phyloP scores from a whole-genome alignment of 208 protist genomes.

The Leishmania turanica region DNA sequence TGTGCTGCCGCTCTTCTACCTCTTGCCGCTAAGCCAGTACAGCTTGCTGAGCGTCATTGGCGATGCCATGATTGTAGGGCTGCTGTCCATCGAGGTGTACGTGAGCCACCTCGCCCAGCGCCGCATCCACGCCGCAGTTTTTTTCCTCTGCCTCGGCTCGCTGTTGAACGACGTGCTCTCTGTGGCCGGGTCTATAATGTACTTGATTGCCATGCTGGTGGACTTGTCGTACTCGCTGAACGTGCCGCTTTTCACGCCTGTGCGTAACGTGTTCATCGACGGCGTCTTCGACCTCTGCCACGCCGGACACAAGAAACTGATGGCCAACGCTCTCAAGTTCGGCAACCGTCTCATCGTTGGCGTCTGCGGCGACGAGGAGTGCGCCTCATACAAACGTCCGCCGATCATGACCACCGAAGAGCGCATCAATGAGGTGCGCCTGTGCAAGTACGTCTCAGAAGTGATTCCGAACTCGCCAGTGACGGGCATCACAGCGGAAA shows the following conservation, averaged over 20 bases:
- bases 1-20: constrained; percentile 78
- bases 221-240: constrained; percentile 89
- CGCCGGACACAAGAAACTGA: constrained; percentile 88
- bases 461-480: constrained; percentile 91
- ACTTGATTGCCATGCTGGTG: constrained; percentile 82
- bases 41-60: constrained; percentile 77
- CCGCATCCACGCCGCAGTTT: constrained; percentile 85
- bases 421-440: constrained; percentile 84
- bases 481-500: constrained; percentile 83
- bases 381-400: constrained; percentile 85
- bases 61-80: constrained; percentile 83
- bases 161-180: constrained; percentile 89
- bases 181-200: constrained; percentile 61
- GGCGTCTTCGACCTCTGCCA: constrained; percentile 95
- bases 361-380: constrained; percentile 91
- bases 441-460: constrained; percentile 91
- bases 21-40: constrained; percentile 74
- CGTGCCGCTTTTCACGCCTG: constrained; percentile 90
- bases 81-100: constrained; percentile 89
- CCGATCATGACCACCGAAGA: constrained; percentile 93
- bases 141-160: constrained; percentile 82
- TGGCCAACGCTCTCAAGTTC: constrained; percentile 83
- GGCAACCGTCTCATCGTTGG: constrained; percentile 93
- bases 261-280: constrained; percentile 92
- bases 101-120: constrained; percentile 83